Conservation (phyloP, 2,329 filamentous ascomycete genomes). For the Diaporthe sp. region DNA sequence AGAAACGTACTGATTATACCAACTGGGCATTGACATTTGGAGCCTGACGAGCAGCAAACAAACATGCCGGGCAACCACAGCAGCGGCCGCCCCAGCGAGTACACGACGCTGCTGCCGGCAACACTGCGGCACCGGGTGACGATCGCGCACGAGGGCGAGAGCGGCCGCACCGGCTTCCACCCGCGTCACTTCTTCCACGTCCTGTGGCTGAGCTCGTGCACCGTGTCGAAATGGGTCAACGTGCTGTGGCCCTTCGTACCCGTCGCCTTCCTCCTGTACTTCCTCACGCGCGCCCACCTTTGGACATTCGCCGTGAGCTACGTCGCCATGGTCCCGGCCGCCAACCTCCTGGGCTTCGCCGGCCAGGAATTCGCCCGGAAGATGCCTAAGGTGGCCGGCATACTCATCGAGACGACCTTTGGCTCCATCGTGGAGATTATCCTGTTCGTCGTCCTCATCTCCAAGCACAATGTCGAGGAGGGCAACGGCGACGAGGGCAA, state of each 20-base stretch:
- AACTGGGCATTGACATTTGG: background rate
- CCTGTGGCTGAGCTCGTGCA: slow-evolving; percentile 71
- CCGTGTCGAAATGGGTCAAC: slow-evolving; percentile 73
- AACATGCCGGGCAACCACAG: background rate
- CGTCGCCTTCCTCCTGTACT: slow-evolving; percentile 72
- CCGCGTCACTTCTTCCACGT: slow-evolving; percentile 69
- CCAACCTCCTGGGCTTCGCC: slow-evolving; percentile 80
- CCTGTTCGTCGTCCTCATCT: slow-evolving; percentile 81
- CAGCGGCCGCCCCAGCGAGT: slow-evolving; percentile 5
- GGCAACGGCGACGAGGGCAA: slow-evolving; percentile 22
- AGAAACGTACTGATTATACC: background rate
- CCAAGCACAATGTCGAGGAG: slow-evolving; percentile 60
- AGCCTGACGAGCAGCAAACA: background rate
- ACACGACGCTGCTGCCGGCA: slow-evolving; percentile 4
- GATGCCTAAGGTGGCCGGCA: slow-evolving; percentile 77
- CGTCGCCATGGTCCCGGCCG: slow-evolving; percentile 80
- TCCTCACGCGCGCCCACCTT: slow-evolving; percentile 57
- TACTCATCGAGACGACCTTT: slow-evolving; percentile 71
- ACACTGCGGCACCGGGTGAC: background rate
- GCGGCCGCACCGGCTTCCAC: slow-evolving; percentile 72
- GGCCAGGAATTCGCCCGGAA: slow-evolving; percentile 79
- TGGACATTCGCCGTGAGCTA: slow-evolving; percentile 78
- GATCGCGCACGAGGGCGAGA: slow-evolving; percentile 66
- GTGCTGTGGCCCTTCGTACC: slow-evolving; percentile 81
- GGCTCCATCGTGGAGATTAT: slow-evolving; percentile 85